Conservation (phyloP, 1,284 basidiomycete genomes). For the Trametes pubescens region DNA sequence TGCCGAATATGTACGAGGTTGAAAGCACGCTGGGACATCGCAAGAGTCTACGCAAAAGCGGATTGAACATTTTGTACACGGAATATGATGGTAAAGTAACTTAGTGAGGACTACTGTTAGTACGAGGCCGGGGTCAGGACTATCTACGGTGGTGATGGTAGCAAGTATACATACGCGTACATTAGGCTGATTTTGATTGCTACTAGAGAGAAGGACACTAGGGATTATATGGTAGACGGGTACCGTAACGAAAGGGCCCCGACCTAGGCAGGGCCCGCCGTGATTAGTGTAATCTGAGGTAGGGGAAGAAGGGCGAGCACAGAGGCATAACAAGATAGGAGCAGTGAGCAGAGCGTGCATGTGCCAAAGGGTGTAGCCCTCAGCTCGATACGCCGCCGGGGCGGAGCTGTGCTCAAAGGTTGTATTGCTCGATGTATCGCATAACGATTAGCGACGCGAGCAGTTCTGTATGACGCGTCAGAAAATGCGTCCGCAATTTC, state of each 20-base stretch:
- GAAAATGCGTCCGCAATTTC: not conserved
- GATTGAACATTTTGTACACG: not conserved
- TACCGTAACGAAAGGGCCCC: constrained; percentile 18
- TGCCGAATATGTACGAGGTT: not conserved
- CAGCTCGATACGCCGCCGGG: constrained; percentile 17
- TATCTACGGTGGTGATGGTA: constrained; percentile 27
- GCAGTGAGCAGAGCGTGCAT: constrained; percentile 1
- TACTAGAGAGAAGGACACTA: constrained; percentile 11
- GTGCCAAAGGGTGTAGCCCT: not conserved
- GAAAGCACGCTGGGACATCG: not conserved
- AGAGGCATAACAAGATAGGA: not conserved
- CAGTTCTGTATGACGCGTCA: constrained; percentile 51
- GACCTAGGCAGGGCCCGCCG: constrained; percentile 17
- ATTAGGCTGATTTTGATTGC: constrained; percentile 14
- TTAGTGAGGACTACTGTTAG: constrained; percentile 10
- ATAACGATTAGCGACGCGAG: constrained; percentile 68
- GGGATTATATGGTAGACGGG: constrained; percentile 21
- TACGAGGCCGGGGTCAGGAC: constrained; percentile 3
- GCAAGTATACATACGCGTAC: constrained; percentile 32
- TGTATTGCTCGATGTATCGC: constrained; percentile 66
- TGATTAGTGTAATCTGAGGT: constrained; percentile 13
- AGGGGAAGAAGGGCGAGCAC: not conserved
- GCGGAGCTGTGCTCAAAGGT: constrained; percentile 44
- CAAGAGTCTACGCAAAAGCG: not conserved
- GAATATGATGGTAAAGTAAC: constrained; percentile 15